Base-by-base conservation (phyloP, 306 rosid species). In the Inga laurina region DNA sequence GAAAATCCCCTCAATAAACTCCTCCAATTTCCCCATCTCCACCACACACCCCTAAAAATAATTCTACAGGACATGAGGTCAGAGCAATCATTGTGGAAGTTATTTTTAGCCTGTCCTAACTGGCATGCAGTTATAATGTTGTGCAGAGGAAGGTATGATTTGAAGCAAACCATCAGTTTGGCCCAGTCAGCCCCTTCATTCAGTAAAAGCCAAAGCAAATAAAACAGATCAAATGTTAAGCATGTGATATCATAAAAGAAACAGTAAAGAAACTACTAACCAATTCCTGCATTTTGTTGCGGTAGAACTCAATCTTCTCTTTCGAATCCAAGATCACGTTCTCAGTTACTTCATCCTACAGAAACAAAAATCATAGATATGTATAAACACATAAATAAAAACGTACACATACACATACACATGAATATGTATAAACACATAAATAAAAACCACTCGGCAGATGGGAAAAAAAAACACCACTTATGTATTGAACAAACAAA, bases 211-310 rank as follows among this genome's bases (percentile, higher is more conserved):
- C 32, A 39, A 57, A 57, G 66, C 11, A 54, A 49, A 75, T 41
- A 41, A 76, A 8, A 32, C 71, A 65, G 19, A 65, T 32, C 41
- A 14, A 32, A 15, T 32, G 74, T 75, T 71, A 75, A 82, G 32
- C 35, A 74, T 34, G 65, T 27, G 45, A 73, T 48, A 74, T 27
- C 71, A 57, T 79, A 82, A 84, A 84, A 84, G 46, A 82, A 74
- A 79, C 27, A 67, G 57, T 72, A 82, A 37, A 83, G 48, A 88
- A 86, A 85, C 49, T 86, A 93, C 98, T 87, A 80, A 93, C 99
- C 78, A 95, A 92, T 82, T 95, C 98, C 88, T 95, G 99, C 99
- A 95, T 95, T 86, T 89, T 95, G 83, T 93, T 71, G 76, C 98
- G 96, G 84, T 92, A 95, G 70, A 86, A 79, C 85, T 86, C 98